Conservation (phyloP, 164 flowering plant genomes). For the Tetrastigma voinierianum region DNA sequence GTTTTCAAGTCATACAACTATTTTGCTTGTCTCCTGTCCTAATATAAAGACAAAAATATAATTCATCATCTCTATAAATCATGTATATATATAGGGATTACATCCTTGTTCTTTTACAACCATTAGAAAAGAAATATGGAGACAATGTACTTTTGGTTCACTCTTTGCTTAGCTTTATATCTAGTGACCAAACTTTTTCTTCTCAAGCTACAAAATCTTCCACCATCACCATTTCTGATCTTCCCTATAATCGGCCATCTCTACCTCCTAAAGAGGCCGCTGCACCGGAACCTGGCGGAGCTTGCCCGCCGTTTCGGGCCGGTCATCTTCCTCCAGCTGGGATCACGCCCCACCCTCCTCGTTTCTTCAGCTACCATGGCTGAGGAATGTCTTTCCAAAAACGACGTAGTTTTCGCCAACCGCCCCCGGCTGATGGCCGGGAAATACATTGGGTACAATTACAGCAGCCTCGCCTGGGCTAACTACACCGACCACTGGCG, state of each 20-base stretch:
- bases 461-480: neutral
- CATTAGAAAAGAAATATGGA: no score
- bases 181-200: neutral
- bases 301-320: conserved; percentile 8
- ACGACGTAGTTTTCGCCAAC: conserved; percentile 18
- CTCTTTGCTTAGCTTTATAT: neutral
- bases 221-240: conserved; percentile 2
- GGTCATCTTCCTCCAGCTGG: conserved; percentile 2
- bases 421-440: conserved; percentile 2
- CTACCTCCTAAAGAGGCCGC: conserved; percentile 1
- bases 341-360: conserved; percentile 2
- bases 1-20: no score
- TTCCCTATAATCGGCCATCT: conserved; percentile 17
- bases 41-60: no score
- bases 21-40: no score
- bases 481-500: conserved; percentile 20
- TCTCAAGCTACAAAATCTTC: conserved; percentile 1
- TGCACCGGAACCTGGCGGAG: neutral
- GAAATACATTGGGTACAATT: conserved; percentile 13
- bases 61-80: no score
- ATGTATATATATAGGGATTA: no score
- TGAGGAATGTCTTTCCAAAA: conserved; percentile 20
- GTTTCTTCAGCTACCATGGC: conserved; percentile 6
- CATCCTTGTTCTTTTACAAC: no score
- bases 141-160: neutral